These are phyloP conservation scores for Diaporthe humulicola DNA, from an alignment of 2,329 filamentous ascomycete species.

Conservation along the genomic window DNA sequence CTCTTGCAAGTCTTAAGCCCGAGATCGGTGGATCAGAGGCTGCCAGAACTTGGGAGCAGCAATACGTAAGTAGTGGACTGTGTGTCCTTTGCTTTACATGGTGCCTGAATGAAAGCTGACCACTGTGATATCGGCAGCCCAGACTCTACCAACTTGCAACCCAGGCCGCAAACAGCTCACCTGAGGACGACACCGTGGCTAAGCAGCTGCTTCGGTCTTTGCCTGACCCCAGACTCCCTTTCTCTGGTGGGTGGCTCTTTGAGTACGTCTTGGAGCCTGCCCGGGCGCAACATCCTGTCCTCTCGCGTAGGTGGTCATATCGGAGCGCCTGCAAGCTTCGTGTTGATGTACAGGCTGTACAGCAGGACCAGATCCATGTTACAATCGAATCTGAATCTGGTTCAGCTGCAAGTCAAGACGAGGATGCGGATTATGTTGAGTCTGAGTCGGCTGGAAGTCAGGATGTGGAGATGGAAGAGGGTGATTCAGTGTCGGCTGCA, in stretches of 20 bases:
- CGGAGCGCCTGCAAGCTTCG: slow-evolving; percentile 15
- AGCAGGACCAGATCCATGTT: background rate
- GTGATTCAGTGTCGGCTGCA: background rate
- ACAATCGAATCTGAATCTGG: background rate
- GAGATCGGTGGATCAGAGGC: too few relatives aligned
- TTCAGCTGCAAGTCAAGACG: background rate
- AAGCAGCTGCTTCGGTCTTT: slow-evolving; percentile 2
- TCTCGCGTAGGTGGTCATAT: slow-evolving; percentile 28
- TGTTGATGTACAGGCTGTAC: background rate
- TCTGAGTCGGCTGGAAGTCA: background rate
- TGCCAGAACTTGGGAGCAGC: slow-evolving; percentile 9
- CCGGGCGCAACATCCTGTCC: background rate
- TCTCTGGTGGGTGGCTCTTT: slow-evolving; percentile 23
- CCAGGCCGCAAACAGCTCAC: background rate
- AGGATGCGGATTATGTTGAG: background rate
- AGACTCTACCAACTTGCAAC: slow-evolving; percentile 1
- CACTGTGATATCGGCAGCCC: background rate
- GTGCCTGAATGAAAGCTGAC: background rate
- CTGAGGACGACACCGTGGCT: background rate
- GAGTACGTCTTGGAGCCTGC: slow-evolving; percentile 6
- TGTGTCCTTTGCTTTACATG: background rate
- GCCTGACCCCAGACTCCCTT: background rate
- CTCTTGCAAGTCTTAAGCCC: slow-evolving; percentile 1
- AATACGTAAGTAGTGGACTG: slow-evolving; percentile 4
- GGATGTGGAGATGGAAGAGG: background rate